A percentile compares a stretch with the other conserved stretches of the same genome.
Conservation (phyloP, 306 rosid genomes). For the Trifolium fragiferum region DNA sequence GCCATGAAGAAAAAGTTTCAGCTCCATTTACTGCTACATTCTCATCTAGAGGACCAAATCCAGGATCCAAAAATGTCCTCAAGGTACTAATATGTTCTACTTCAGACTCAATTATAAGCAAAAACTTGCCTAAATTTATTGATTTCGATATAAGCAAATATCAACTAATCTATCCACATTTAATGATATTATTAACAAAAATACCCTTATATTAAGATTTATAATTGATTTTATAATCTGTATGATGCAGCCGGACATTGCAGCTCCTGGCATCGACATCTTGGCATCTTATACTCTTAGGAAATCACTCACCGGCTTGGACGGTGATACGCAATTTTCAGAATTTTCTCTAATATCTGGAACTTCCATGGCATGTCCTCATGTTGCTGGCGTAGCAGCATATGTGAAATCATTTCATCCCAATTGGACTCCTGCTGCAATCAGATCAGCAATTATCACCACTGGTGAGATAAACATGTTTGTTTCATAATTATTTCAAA, state of each 20-base stretch:
- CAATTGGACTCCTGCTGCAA: slow-evolving; percentile 81
- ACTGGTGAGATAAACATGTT: slow-evolving; percentile 55
- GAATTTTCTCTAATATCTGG: slow-evolving; percentile 80
- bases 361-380: slow-evolving; percentile 98
- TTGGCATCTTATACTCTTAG: slow-evolving; percentile 78
- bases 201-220: neutral
- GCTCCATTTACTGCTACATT: slow-evolving; percentile 77
- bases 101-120: neutral
- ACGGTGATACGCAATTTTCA: slow-evolving; percentile 84
- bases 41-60: slow-evolving; percentile 84
- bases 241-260: slow-evolving; percentile 80
- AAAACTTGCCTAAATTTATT: too few relatives aligned
- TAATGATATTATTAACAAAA: neutral
- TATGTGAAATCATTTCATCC: slow-evolving; percentile 93
- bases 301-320: slow-evolving; percentile 73
- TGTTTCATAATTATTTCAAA: too few relatives aligned
- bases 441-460: slow-evolving; percentile 80
- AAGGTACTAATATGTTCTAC: slow-evolving; percentile 53
- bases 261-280: slow-evolving; percentile 87
- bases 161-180: neutral
- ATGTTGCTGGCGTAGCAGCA: slow-evolving; percentile 88
- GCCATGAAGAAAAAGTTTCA: slow-evolving; percentile 36
- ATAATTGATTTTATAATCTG: neutral
- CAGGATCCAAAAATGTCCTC: slow-evolving; percentile 62
- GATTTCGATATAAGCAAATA: neutral